Evolutionary conservation across 2,329 filamentous ascomycete genomes (phyloP).

Genomic region (Arthrobotrys iridis): DNA sequence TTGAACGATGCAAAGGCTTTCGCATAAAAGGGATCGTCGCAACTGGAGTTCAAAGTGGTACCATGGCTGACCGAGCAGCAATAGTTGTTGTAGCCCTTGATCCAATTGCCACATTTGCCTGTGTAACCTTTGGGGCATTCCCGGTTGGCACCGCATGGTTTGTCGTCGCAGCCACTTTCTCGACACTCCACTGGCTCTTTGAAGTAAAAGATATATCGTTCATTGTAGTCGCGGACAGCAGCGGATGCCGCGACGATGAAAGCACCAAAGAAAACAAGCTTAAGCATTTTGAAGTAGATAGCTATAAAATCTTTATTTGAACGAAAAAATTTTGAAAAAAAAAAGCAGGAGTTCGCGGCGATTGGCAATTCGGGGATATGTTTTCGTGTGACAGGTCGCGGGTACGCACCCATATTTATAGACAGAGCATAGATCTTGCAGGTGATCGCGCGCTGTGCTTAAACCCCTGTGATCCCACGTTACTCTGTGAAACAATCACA

Average conservation of each 20-base stretch:
- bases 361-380: background rate
- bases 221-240: background rate
- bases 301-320: background rate
- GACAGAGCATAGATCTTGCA: background rate
- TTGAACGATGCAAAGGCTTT: background rate
- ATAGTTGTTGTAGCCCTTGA: constrained; percentile 29
- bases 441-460: background rate
- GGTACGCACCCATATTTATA: background rate
- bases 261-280: constrained; percentile 5
- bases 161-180: background rate
- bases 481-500: background rate
- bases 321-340: background rate
- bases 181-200: background rate
- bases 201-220: constrained; percentile 24
- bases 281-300: constrained; percentile 16
- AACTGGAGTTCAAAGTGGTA: background rate
- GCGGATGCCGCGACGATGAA: constrained; percentile 5
- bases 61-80: constrained; percentile 15
- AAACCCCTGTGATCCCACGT: background rate
- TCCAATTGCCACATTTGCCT: constrained; percentile 12
- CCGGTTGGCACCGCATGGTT: background rate
- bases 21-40: background rate
- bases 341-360: background rate
- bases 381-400: background rate
- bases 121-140: background rate